Evolutionary conservation across 805 yeast genomes (phyloP).

Genomic region (Diddensiella caesifluorescens): DNA sequence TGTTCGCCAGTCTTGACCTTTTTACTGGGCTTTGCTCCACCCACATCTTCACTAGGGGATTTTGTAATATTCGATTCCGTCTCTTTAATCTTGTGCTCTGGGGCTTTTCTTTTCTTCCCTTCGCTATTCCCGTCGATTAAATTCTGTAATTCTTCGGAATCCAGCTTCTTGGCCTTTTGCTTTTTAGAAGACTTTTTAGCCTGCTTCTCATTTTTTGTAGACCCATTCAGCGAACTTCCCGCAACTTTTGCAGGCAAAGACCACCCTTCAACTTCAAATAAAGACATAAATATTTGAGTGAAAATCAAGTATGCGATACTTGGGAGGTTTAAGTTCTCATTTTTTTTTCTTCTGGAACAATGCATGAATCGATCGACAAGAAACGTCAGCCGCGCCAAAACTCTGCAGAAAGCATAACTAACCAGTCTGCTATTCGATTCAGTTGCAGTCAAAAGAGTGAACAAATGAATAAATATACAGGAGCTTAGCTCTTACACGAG

Average conservation of each 20-base stretch:
- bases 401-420: no score
- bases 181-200: conserved; percentile 24
- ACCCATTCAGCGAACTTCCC: conserved; percentile 19
- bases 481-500: no score
- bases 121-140: conserved; percentile 16
- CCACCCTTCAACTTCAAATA: conserved; percentile 84
- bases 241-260: conserved; percentile 51
- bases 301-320: no score
- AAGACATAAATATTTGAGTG: no score
- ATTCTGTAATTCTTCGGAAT: conserved; percentile 21
- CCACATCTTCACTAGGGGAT: conserved; percentile 6
- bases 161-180: conserved; percentile 26
- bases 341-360: no score
- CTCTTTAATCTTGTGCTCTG: conserved; percentile 19
- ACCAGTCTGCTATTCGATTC: no score
- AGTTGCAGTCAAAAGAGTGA: no score
- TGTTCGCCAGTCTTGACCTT: not conserved
- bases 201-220: conserved; percentile 25
- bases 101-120: conserved; percentile 13
- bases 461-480: no score
- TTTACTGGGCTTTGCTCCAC: conserved; percentile 3
- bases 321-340: no score
- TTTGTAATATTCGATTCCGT: conserved; percentile 14
- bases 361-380: no score
- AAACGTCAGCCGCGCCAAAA: no score